Percentiles rank a stretch among this genome's conserved stretches.
phyloP scores from a whole-genome alignment of 106 monocot species.

The Cymbidium sinense region DNA sequence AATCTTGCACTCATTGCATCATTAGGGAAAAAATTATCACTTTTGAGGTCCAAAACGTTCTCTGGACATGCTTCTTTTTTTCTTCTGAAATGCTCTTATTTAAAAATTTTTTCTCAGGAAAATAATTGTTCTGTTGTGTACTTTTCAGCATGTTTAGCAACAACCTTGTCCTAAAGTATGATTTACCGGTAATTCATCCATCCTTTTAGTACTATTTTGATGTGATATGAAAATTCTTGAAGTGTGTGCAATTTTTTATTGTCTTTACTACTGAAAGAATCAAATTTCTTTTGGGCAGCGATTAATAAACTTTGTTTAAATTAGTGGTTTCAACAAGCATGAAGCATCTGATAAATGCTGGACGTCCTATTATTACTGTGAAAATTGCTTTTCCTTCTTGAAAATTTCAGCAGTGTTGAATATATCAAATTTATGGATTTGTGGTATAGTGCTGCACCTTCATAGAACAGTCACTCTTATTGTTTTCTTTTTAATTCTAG shows the following conservation, averaged over 20 bases:
- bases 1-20: constrained; percentile 72
- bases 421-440: background rate
- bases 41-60: constrained; percentile 55
- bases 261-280: background rate
- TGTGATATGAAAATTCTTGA: background rate
- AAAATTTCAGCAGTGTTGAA: background rate
- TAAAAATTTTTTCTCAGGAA: background rate
- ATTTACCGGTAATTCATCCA: constrained; percentile 65
- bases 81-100: background rate
- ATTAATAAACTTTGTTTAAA: background rate
- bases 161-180: constrained; percentile 71
- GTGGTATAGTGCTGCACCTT: background rate
- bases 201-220: background rate
- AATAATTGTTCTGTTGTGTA: constrained; percentile 2
- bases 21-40: constrained; percentile 67
- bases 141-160: constrained; percentile 72
- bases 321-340: background rate
- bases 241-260: background rate
- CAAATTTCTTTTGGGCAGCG: background rate
- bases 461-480: background rate
- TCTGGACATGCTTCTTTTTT: background rate
- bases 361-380: background rate
- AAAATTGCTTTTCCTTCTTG: background rate
- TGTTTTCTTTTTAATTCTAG: background rate
- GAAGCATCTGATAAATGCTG: background rate